Evolutionary conservation across 176 grass and related monocot species (phyloP).

Genomic region (Cymbopogon citratus): DNA sequence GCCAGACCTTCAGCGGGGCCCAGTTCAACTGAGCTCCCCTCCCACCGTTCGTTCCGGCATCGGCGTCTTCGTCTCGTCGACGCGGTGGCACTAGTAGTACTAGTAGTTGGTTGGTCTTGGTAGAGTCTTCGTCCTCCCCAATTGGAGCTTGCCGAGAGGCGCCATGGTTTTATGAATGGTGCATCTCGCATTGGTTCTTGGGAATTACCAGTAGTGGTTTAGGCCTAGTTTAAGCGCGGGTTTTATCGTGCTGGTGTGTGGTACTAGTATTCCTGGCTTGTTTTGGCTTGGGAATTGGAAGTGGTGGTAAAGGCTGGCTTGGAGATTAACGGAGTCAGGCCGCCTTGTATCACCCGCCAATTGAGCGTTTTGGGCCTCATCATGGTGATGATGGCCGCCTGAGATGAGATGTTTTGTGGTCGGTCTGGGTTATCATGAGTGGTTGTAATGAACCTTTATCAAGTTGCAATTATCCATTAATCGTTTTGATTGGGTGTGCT

Average conservation of each 20-base stretch:
- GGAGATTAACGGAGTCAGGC: constrained; percentile 4
- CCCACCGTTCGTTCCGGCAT: too few species aligned
- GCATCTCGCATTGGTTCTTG: constrained; percentile 10
- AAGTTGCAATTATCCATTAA: background rate
- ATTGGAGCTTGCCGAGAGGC: constrained; percentile 18
- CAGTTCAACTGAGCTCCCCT: constrained; percentile 44
- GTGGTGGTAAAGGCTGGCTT: constrained; percentile 37
- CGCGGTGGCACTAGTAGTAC: background rate
- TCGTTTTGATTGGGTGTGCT: background rate
- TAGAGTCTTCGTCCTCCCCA: background rate
- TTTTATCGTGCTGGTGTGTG: constrained; percentile 17
- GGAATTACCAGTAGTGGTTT: background rate
- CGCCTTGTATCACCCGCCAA: constrained; percentile 54
- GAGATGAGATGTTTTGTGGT: background rate
- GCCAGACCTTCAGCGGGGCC: constrained; percentile 69
- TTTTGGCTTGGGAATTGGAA: constrained; percentile 35
- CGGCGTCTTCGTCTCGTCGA: background rate
- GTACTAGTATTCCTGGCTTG: background rate
- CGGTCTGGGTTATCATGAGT: background rate
- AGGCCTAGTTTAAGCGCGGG: constrained; percentile 20
- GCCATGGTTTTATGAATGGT: constrained; percentile 49
- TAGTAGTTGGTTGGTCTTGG: background rate
- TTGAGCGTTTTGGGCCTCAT: constrained; percentile 6
- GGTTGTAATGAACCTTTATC: background rate
- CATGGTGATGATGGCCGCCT: background rate